These are phyloP conservation scores for Bromus sterilis DNA, from an alignment of 176 grass and related monocot species.

Conservation along the genomic window DNA sequence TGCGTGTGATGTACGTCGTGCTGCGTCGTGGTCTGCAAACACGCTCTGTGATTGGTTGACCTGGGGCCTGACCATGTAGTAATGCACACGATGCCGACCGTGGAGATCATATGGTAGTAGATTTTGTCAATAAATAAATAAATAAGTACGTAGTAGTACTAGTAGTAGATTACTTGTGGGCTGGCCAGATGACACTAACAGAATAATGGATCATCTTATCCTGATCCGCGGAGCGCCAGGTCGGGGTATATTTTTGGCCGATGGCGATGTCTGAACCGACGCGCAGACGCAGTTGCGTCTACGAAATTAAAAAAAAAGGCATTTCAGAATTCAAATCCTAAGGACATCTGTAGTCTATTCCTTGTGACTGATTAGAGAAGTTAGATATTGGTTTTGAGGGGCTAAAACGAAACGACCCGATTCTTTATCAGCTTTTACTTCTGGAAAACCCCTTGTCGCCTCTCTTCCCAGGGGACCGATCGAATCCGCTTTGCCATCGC, in stretches of 20 bases:
- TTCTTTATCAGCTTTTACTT: too few relatives aligned
- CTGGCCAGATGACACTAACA: background rate
- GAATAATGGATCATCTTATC: conserved; percentile 1
- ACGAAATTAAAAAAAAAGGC: background rate
- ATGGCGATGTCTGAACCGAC: background rate
- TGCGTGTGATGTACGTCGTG: background rate
- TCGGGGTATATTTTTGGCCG: background rate
- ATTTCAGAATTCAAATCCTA: background rate
- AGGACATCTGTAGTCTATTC: too few relatives aligned
- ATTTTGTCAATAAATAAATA: too few relatives aligned
- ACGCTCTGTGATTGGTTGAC: background rate
- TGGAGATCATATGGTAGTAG: too few relatives aligned
- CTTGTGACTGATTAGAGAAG: too few relatives aligned
- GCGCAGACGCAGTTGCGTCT: background rate
- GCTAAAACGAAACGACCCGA: too few relatives aligned
- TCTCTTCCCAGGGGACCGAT: too few relatives aligned
- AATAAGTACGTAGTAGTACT: too few relatives aligned
- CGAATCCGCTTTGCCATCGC: too few relatives aligned
- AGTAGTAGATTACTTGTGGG: background rate
- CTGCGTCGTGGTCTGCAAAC: background rate
- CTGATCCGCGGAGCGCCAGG: background rate
- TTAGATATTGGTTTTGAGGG: too few relatives aligned
- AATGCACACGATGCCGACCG: background rate
- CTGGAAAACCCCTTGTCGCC: too few relatives aligned
- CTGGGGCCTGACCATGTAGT: background rate